These are phyloP conservation scores for Choiromyces venosus DNA, from an alignment of 495 filamentous ascomycete species.

Conservation along the genomic window DNA sequence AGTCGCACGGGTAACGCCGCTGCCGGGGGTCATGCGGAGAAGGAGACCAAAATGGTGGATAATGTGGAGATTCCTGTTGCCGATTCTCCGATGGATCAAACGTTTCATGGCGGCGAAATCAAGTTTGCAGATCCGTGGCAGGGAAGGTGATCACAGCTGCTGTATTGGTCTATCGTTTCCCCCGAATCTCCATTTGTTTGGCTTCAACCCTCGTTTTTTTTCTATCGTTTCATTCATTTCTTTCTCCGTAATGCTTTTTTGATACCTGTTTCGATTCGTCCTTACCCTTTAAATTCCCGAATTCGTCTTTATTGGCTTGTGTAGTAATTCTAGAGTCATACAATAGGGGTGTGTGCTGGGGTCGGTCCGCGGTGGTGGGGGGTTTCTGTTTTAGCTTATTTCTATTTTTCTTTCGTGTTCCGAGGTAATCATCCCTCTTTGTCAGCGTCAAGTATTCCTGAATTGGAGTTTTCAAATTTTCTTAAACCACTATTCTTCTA, in stretches of 20 bases:
- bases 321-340: neutral
- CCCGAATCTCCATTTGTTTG: neutral
- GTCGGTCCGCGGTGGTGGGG: neutral
- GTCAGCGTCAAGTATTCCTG: neutral
- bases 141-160: neutral
- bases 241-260: neutral
- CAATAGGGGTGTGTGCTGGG: neutral
- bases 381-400: neutral
- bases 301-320: neutral
- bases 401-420: neutral
- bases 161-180: neutral
- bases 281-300: neutral
- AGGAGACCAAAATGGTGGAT: conserved; percentile 33
- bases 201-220: neutral
- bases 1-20: neutral
- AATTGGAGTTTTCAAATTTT: neutral
- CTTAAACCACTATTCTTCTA: neutral
- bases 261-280: neutral
- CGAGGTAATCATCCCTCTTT: neutral
- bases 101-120: conserved; percentile 27
- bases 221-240: neutral
- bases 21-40: conserved; percentile 15
- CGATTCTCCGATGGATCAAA: conserved; percentile 4
- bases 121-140: conserved; percentile 19
- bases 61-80: neutral